phyloP scores from a whole-genome alignment of 306 rosid species.

The Quercus alba region DNA sequence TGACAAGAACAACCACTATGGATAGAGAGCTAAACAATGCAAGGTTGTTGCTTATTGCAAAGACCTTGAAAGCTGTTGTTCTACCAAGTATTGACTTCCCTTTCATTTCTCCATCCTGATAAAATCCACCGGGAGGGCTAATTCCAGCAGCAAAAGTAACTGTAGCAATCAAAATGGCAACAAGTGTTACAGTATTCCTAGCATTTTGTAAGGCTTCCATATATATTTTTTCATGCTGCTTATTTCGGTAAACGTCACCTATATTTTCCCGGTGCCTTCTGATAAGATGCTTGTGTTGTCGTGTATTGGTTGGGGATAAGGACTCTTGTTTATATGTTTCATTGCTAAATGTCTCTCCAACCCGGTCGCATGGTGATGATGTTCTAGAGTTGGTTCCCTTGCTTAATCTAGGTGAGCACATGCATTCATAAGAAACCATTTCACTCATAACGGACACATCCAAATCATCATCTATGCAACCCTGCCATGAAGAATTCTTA shows the following conservation, averaged over 20 bases:
- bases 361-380: constrained; percentile 30
- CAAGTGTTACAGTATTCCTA: constrained; percentile 57
- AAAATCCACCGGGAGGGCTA: constrained; percentile 60
- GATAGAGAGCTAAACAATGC: constrained; percentile 60
- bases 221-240: constrained; percentile 42
- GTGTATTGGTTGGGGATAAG: constrained; percentile 17
- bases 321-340: constrained; percentile 23
- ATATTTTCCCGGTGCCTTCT: constrained; percentile 20
- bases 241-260: constrained; percentile 12
- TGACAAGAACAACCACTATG: constrained; percentile 64
- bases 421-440: constrained; percentile 25
- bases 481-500: constrained; percentile 21
- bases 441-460: constrained; percentile 22
- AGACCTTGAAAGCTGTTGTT: constrained; percentile 56
- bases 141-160: constrained; percentile 66
- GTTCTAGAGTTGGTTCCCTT: constrained; percentile 22
- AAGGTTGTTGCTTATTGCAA: constrained; percentile 47
- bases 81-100: constrained; percentile 44
- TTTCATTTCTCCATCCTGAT: constrained; percentile 39
- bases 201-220: constrained; percentile 67
- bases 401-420: constrained; percentile 26
- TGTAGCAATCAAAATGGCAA: constrained; percentile 65
- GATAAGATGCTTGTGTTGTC: constrained; percentile 22
- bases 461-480: constrained; percentile 23
- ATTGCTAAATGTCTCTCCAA: constrained; percentile 21